Evolutionary conservation across 331 rosid genomes (phyloP), one percentile per base, ranked within the genome.

Genomic region (Cydonia oblonga): DNA sequence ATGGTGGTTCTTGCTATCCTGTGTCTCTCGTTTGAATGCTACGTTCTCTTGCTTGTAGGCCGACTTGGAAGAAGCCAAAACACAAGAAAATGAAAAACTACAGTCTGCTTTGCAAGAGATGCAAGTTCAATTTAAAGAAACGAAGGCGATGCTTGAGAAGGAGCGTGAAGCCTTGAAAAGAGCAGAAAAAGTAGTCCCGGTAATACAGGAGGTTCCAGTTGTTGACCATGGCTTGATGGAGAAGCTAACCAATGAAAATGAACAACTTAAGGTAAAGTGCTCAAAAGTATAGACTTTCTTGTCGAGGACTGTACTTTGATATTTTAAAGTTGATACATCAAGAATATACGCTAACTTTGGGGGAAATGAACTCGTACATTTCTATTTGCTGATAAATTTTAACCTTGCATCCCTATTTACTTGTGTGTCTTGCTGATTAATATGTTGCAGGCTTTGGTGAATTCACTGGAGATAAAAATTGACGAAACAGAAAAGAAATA

Each of bases 141-240:
- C 96, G 14, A 90, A 84, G 77, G 78, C 71, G 74, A 84, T 78
- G 74, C 87, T 90, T 73, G 90, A 88, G 78, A 87, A 90, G 82
- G 97, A 91, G 85, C 72, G 81, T 5, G 93, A 90, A 72, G 84
- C 87, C 75, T 79, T 86, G 60, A 86, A 82, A 86, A 84, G 84
- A 80, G 90, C 79, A 74, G 87, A 83, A 30, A 96, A 90, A 85
- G 83, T 52, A 70, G 86, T 61, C n/a, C 96, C 97, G 49, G 66
- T 88, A 56, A 79, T 95, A 80, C 93, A 95, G 74, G 96, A 95
- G 89, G 85, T 95, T 88, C 96, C 97, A 40, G 96, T 88, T 87
- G 80, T 95, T 76, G 99, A 95, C 82, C 74, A 87, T 79, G 84
- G 80, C 76, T 75, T 84, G 86, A 16, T 91, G 76, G 96, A 87